A percentile compares a stretch with the other conserved stretches of the same genome.
phyloP scores from a whole-genome alignment of 352 stramenopile species.

The Phytophthora tentaculata region DNA sequence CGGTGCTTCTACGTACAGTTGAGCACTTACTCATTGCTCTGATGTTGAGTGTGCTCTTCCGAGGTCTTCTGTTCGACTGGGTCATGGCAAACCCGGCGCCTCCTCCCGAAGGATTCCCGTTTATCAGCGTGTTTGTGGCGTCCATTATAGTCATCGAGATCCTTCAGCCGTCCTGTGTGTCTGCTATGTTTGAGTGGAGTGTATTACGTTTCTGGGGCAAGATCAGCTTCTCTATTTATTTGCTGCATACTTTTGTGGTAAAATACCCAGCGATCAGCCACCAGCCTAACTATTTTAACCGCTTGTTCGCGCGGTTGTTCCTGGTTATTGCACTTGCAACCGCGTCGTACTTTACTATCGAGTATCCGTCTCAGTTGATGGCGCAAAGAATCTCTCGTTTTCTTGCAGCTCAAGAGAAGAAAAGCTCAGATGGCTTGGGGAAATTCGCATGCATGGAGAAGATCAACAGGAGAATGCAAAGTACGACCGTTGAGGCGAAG shows the following conservation, averaged over 20 bases:
- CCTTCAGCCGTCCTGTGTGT: constrained; percentile 39
- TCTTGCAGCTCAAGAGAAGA: constrained; percentile 27
- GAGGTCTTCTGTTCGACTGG: constrained; percentile 46
- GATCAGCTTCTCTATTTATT: constrained; percentile 55
- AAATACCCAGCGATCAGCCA: constrained; percentile 19
- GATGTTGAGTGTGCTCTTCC: constrained; percentile 39
- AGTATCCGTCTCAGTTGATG: constrained; percentile 52
- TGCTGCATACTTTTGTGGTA: constrained; percentile 51
- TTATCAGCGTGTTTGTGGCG: constrained; percentile 36
- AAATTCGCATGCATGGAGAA: constrained; percentile 25
- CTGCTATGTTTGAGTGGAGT: constrained; percentile 47
- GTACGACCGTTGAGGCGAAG: constrained; percentile 1
- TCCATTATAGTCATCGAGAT: constrained; percentile 46
- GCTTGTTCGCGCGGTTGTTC: constrained; percentile 40
- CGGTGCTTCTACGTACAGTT: constrained; percentile 18
- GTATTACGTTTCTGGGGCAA: constrained; percentile 46
- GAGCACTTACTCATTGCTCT: constrained; percentile 28
- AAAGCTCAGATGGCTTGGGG: constrained; percentile 4
- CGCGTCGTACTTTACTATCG: constrained; percentile 40
- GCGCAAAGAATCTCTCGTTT: constrained; percentile 37
- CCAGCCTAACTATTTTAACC: constrained; percentile 43
- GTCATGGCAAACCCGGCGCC: constrained; percentile 33
- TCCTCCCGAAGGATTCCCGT: constrained; percentile 24
- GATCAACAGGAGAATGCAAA: constrained; percentile 18
- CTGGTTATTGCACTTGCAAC: constrained; percentile 38